Conservation (phyloP, 2,329 filamentous ascomycete species). For the Grosmannia clavigera region DNA sequence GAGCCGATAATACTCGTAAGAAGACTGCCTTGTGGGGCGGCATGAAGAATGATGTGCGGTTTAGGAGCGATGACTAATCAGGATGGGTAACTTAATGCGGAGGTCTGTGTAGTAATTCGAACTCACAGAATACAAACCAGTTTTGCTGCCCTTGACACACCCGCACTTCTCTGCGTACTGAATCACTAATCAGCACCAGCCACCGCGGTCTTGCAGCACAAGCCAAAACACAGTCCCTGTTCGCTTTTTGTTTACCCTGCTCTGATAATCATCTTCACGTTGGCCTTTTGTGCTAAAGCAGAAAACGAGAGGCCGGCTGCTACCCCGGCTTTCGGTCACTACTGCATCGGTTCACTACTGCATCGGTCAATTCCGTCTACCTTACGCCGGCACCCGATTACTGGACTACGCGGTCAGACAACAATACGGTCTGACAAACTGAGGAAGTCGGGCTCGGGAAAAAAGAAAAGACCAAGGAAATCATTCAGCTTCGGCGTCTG, state of each 20-base stretch:
- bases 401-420: background rate
- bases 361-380: background rate
- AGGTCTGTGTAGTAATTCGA: constrained; percentile 4
- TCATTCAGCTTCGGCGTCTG: background rate
- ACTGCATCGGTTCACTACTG: background rate
- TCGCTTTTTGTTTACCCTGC: background rate
- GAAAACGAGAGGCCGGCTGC: background rate
- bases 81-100: constrained; percentile 5
- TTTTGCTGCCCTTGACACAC: background rate
- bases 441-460: background rate
- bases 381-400: background rate
- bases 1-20: background rate
- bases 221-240: background rate
- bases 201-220: background rate
- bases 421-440: background rate
- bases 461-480: background rate
- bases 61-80: background rate
- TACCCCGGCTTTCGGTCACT: background rate
- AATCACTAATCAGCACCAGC: background rate
- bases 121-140: constrained; percentile 11
- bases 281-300: background rate
- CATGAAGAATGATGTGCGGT: background rate
- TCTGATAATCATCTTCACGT: background rate
- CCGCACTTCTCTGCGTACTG: background rate
- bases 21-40: background rate